Percentiles rank a stretch among this genome's conserved stretches.
Evolutionary conservation across 2,329 filamentous ascomycete genomes (phyloP).

Genomic region (Colletotrichum spaethianum): DNA sequence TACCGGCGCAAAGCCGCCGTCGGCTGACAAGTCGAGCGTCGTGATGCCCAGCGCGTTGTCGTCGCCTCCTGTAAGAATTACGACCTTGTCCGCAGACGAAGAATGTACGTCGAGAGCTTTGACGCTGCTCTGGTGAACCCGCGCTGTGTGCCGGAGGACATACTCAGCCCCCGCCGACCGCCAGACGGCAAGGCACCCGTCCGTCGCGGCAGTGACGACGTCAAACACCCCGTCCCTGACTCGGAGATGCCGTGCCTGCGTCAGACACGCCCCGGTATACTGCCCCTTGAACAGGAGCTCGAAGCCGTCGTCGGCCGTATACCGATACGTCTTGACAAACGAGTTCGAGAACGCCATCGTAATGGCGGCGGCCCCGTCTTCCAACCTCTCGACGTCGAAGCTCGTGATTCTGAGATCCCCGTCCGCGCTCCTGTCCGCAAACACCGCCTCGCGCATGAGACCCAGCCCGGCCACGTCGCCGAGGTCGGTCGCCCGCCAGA

Average conservation of each 20-base stretch:
- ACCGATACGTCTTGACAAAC: conserved; percentile 74
- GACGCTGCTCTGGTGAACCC: conserved; percentile 85
- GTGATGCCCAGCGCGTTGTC: conserved; percentile 84
- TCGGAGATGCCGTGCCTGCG: conserved; percentile 68
- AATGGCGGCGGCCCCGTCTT: conserved; percentile 65
- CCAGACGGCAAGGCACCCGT: conserved; percentile 82
- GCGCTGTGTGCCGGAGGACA: conserved; percentile 51
- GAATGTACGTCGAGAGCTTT: conserved; percentile 71
- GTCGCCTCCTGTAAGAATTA: conserved; percentile 86
- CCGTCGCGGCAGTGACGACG: conserved; percentile 82
- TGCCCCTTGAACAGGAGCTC: conserved; percentile 64
- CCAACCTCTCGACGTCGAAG: conserved; percentile 71
- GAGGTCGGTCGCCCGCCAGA: conserved; percentile 78
- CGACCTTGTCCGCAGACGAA: conserved; percentile 51
- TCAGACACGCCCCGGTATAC: conserved; percentile 84
- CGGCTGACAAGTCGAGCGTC: conserved; percentile 50
- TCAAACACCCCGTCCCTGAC: conserved; percentile 48
- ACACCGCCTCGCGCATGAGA: conserved; percentile 69
- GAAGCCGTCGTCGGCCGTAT: conserved; percentile 60
- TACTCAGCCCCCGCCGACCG: conserved; percentile 42
- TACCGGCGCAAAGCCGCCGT: conserved; percentile 39
- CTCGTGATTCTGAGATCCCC: conserved; percentile 85
- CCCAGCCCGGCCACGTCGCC: conserved; percentile 65
- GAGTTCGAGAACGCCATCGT: conserved; percentile 89
- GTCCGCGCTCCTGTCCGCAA: conserved; percentile 63